A percentile compares a stretch with the other conserved stretches of the same genome.
Evolutionary conservation across 176 grass and related monocot species (phyloP).

Genomic region (Phragmites australis): DNA sequence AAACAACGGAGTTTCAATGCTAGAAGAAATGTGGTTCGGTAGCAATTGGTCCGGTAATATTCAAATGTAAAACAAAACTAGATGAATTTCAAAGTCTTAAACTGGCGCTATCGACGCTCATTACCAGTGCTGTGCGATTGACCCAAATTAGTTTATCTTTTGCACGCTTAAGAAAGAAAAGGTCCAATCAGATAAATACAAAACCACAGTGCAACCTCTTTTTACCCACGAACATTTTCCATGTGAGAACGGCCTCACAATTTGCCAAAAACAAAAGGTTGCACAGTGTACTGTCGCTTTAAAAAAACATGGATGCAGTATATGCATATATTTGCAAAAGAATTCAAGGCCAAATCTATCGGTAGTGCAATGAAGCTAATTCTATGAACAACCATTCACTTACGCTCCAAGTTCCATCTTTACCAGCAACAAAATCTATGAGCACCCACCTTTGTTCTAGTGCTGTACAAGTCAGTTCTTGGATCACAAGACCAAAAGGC

Average conservation of each 20-base stretch:
- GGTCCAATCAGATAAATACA: background rate
- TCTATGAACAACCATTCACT: slow-evolving; percentile 16
- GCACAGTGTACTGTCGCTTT: background rate
- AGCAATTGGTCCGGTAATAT: background rate
- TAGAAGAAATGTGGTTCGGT: background rate
- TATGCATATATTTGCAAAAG: background rate
- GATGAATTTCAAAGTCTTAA: background rate
- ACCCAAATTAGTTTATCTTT: background rate
- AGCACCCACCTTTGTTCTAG: background rate
- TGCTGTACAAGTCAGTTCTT: slow-evolving; percentile 17
- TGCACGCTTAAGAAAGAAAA: background rate
- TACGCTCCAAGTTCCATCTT: slow-evolving; percentile 31
- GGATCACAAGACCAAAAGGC: slow-evolving; percentile 44
- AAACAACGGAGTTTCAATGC: background rate
- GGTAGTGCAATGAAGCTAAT: background rate
- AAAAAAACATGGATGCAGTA: background rate
- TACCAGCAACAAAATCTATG: slow-evolving; percentile 22
- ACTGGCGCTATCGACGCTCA: background rate
- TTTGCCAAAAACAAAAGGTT: background rate
- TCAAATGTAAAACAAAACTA: slow-evolving; percentile 10
- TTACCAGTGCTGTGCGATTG: slow-evolving; percentile 17
- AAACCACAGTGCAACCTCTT: background rate
- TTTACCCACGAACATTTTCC: background rate
- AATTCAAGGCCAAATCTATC: background rate
- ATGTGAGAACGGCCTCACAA: background rate